Conservation (phyloP, 2,329 filamentous ascomycete genomes). For the Ophiostoma angusticollis region DNA sequence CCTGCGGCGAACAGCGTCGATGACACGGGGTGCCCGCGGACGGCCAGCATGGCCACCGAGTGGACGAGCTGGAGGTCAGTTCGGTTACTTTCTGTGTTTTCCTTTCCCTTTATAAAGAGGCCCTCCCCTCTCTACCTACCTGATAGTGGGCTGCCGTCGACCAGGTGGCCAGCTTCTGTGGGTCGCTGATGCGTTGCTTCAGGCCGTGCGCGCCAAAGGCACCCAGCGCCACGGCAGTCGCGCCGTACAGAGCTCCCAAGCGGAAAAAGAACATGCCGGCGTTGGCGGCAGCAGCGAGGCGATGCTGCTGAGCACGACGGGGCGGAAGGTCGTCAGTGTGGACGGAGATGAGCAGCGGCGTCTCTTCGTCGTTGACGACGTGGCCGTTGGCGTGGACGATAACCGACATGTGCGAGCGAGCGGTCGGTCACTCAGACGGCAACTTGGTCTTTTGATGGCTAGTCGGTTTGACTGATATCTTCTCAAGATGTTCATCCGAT, state of each 20-base stretch:
- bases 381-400: conserved; percentile 6
- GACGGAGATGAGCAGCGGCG: conserved; percentile 11
- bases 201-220: conserved; percentile 58
- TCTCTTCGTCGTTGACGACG: conserved; percentile 10
- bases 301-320: conserved; percentile 1
- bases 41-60: conserved; percentile 45
- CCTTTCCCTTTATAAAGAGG: no score
- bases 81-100: no score
- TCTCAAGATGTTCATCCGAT: no score
- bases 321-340: not conserved
- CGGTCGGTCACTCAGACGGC: not conserved
- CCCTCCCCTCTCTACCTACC: no score
- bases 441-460: not conserved
- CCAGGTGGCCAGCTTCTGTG: conserved; percentile 46
- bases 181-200: conserved; percentile 47
- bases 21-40: conserved; percentile 44
- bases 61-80: conserved; percentile 42
- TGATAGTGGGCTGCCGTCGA: conserved; percentile 55
- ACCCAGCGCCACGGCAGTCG: conserved; percentile 45
- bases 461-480: no score
- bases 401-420: conserved; percentile 8
- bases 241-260: conserved; percentile 49
- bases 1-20: conserved; percentile 48
- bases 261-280: conserved; percentile 37
- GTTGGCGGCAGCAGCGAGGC: conserved; percentile 1